Evolutionary conservation across 352 stramenopile genomes (phyloP).

Genomic region (Phytophthora sojae): DNA sequence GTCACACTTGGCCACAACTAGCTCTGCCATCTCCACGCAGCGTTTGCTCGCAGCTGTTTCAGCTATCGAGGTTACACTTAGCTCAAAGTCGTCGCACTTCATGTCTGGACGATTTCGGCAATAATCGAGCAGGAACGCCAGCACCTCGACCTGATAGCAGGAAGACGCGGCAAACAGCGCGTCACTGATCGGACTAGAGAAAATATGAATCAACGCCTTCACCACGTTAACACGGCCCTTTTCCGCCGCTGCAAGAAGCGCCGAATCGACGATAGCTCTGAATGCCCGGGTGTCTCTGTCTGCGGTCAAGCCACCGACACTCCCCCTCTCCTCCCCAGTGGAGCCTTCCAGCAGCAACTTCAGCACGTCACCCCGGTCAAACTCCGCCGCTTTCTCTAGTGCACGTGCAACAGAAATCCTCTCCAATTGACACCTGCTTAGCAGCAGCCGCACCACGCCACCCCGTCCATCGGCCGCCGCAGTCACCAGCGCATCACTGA

Average conservation of each 20-base stretch:
- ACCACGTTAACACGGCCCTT: background rate
- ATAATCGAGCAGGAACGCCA: constrained; percentile 24
- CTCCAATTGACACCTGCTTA: background rate
- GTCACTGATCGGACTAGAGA: constrained; percentile 6
- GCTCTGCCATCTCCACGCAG: constrained; percentile 2
- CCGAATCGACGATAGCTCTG: background rate
- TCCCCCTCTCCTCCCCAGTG: background rate
- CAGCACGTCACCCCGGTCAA: constrained; percentile 2
- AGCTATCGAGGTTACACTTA: constrained; percentile 3
- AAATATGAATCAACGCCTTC: constrained; percentile 1
- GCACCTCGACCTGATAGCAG: background rate
- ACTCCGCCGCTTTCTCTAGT: constrained; percentile 11
- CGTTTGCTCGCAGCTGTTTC: constrained; percentile 1
- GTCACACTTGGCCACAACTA: constrained; percentile 14
- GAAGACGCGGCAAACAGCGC: background rate
- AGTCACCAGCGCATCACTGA: background rate
- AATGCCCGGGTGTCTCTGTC: background rate
- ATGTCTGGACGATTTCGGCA: background rate
- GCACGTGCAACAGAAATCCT: constrained; percentile 1
- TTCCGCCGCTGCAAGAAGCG: constrained; percentile 8
- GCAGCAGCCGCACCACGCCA: constrained; percentile 3
- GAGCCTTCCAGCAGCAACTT: constrained; percentile 9
- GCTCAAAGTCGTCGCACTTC: background rate
- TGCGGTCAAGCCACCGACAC: background rate
- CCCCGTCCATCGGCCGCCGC: constrained; percentile 2